These are phyloP conservation scores for Metarhizium anisopliae DNA, from an alignment of 2,329 filamentous ascomycete genomes.

Conservation along the genomic window DNA sequence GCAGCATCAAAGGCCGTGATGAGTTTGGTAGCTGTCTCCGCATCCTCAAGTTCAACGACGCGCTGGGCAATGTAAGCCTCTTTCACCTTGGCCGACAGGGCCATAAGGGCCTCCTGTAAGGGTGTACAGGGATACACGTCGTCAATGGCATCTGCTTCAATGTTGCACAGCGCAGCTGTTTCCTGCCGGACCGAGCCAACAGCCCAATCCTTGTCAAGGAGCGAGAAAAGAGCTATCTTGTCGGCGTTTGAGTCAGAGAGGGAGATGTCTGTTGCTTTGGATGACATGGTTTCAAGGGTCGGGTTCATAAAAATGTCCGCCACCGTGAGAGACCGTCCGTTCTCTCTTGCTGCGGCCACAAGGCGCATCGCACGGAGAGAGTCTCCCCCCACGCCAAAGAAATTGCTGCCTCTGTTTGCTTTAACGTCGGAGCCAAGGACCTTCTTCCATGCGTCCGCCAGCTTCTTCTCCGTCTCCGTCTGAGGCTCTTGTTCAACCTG, in stretches of 20 bases:
- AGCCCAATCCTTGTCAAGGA: not conserved
- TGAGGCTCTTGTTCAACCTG: not conserved
- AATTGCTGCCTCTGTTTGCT: not conserved
- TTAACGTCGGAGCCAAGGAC: not conserved
- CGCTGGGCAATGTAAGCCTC: conserved; percentile 45
- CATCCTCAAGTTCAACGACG: conserved; percentile 31
- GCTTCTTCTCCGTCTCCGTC: not conserved
- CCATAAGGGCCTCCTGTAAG: conserved; percentile 13
- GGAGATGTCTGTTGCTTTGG: not conserved
- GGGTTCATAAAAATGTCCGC: not conserved
- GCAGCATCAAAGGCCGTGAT: conserved; percentile 33
- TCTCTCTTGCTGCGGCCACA: not conserved
- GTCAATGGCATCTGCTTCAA: conserved; percentile 6
- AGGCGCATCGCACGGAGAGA: conserved; percentile 2
- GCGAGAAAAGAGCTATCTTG: not conserved
- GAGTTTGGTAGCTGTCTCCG: conserved; percentile 18
- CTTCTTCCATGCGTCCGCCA: not conserved
- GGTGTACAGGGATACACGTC: conserved; percentile 16
- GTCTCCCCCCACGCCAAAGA: conserved; percentile 4
- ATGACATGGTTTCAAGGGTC: not conserved
- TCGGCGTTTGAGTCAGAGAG: not conserved
- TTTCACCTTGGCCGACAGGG: conserved; percentile 37
- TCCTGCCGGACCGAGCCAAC: not conserved
- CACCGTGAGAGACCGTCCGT: not conserved
- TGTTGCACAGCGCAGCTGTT: conserved; percentile 8